Conservation (phyloP, 305 asterid genomes). For the Plantago lanceolata region DNA sequence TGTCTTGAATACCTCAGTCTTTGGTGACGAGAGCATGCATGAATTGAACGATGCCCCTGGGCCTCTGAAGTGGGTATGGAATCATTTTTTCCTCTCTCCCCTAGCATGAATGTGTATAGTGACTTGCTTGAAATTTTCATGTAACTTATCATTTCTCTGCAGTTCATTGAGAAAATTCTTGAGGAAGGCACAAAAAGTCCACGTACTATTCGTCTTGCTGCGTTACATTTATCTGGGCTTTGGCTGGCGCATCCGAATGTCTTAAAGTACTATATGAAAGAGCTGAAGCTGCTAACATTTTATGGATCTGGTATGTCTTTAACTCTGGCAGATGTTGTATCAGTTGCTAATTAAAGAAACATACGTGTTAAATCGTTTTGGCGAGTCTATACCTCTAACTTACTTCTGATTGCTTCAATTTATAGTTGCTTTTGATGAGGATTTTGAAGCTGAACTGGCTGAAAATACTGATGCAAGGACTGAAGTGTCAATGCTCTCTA, state of each 20-base stretch:
- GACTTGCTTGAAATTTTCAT: slow-evolving; percentile 21
- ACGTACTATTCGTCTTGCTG: slow-evolving; percentile 94
- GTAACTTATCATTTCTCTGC: slow-evolving; percentile 28
- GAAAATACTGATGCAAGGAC: slow-evolving; percentile 80
- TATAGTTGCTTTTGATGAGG: slow-evolving; percentile 95
- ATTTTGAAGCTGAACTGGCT: slow-evolving; percentile 85
- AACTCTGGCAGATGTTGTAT: slow-evolving; percentile 18
- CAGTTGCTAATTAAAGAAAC: slow-evolving; percentile 1
- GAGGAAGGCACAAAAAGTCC: slow-evolving; percentile 97
- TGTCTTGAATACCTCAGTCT: slow-evolving; percentile 75
- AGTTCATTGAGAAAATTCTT: slow-evolving; percentile 80
- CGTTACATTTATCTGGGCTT: slow-evolving; percentile 88
- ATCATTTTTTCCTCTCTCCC: slow-evolving; percentile 13
- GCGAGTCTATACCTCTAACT: not conserved
- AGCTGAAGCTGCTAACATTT: slow-evolving; percentile 75
- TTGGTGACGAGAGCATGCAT: slow-evolving; percentile 71
- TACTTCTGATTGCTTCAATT: not conserved
- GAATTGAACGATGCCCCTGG: slow-evolving; percentile 58
- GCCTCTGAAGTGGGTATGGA: slow-evolving; percentile 87
- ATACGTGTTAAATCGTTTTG: slow-evolving; percentile 13
- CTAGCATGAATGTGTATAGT: slow-evolving; percentile 15
- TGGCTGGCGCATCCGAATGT: slow-evolving; percentile 75
- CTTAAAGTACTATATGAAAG: slow-evolving; percentile 71
- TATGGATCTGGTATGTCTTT: slow-evolving; percentile 83
- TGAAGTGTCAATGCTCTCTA: slow-evolving; percentile 68